These are phyloP conservation scores for Pichia ethanolica DNA, from an alignment of 805 yeast genomes.

Conservation along the genomic window DNA sequence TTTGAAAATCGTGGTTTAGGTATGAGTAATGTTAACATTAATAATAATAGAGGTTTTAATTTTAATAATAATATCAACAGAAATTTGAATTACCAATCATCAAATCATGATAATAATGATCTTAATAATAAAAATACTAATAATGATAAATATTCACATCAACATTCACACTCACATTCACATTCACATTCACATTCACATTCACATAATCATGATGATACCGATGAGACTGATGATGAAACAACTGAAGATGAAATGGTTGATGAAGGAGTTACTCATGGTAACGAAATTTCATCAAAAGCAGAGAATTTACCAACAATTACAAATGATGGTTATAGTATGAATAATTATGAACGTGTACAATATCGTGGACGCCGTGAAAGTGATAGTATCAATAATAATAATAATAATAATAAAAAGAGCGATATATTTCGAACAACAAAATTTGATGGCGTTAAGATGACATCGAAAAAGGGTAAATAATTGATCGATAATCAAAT, in stretches of 20 bases:
- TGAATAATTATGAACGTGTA: no score
- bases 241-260: slow-evolving; percentile 14
- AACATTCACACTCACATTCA: no score
- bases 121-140: no score
- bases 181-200: no score
- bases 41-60: neutral
- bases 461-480: slow-evolving; percentile 6
- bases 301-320: neutral
- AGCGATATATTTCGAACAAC: slow-evolving; percentile 8
- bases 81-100: neutral
- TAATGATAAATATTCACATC: no score
- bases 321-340: neutral
- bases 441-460: slow-evolving; percentile 7
- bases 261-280: slow-evolving; percentile 20
- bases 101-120: no score
- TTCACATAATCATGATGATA: neutral
- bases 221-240: slow-evolving; percentile 6
- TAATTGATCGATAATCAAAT: neutral
- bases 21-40: neutral
- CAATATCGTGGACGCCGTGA: neutral
- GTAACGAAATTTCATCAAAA: neutral
- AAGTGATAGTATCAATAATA: neutral
- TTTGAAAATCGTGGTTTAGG: neutral
- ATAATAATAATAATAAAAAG: neutral
- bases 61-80: neutral